Evolutionary conservation across 2,329 filamentous ascomycete genomes (phyloP).

Genomic region (Thelonectria olida): DNA sequence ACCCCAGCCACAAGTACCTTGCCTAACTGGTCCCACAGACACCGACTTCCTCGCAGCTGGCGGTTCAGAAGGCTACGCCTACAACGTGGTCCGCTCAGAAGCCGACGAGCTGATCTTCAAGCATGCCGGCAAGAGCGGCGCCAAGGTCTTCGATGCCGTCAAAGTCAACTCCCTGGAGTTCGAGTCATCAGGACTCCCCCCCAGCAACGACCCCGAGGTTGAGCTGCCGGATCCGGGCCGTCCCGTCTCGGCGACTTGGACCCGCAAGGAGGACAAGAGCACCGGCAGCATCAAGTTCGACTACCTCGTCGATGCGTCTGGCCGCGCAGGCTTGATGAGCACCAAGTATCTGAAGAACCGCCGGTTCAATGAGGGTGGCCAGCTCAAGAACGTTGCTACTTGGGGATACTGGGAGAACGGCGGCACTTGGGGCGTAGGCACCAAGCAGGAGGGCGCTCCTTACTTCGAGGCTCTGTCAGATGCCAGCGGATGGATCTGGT

Average conservation of each 20-base stretch:
- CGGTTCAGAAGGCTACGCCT: slow-evolving; percentile 49
- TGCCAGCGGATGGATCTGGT: slow-evolving; percentile 59
- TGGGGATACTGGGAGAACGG: slow-evolving; percentile 58
- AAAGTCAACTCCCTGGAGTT: slow-evolving; percentile 43
- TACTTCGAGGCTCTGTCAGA: slow-evolving; percentile 57
- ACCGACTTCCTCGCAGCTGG: slow-evolving; percentile 52
- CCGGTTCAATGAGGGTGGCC: slow-evolving; percentile 53
- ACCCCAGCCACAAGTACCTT: background rate
- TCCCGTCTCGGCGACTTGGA: slow-evolving; percentile 49
- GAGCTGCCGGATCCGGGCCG: slow-evolving; percentile 34
- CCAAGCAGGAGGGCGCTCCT: slow-evolving; percentile 46
- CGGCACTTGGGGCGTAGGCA: slow-evolving; percentile 46
- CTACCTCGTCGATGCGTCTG: slow-evolving; percentile 59
- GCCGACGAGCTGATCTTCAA: slow-evolving; percentile 54
- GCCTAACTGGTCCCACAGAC: slow-evolving; percentile 23
- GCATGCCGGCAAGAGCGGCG: slow-evolving; percentile 51
- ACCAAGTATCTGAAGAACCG: slow-evolving; percentile 61
- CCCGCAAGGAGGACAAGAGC: slow-evolving; percentile 43
- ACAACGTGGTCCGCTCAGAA: slow-evolving; percentile 58
- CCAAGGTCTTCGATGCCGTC: slow-evolving; percentile 50
- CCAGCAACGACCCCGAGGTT: background rate
- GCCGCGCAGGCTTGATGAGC: slow-evolving; percentile 53
- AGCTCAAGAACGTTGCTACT: slow-evolving; percentile 59
- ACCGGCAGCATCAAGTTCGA: slow-evolving; percentile 54
- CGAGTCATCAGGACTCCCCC: background rate